Evolutionary conservation across 2,329 filamentous ascomycete species (phyloP).

Genomic region (Aotearoamyces nothofagi): DNA sequence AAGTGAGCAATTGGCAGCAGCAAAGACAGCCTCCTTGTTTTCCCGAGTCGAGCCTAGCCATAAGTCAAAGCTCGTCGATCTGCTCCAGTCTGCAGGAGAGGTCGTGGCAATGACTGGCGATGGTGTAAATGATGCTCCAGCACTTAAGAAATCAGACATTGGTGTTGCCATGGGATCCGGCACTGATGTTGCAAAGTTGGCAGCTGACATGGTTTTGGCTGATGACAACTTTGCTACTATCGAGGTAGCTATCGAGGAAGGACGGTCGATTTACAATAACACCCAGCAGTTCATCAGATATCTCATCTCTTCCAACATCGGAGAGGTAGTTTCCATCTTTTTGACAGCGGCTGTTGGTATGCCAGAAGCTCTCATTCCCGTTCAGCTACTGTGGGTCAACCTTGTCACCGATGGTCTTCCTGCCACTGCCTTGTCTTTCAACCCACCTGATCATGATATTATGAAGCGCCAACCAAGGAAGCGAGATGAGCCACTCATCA

Average conservation of each 20-base stretch:
- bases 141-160: slow-evolving; percentile 96
- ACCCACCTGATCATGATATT: slow-evolving; percentile 94
- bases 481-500: slow-evolving; percentile 82
- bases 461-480: slow-evolving; percentile 88
- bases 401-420: slow-evolving; percentile 94
- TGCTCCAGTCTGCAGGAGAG: slow-evolving; percentile 82
- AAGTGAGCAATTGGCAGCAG: slow-evolving; percentile 67
- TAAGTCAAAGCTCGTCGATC: slow-evolving; percentile 95
- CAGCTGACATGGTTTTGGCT: slow-evolving; percentile 94
- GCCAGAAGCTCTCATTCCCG: slow-evolving; percentile 92
- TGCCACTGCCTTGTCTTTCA: slow-evolving; percentile 92
- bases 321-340: slow-evolving; percentile 98
- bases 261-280: slow-evolving; percentile 98
- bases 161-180: slow-evolving; percentile 98
- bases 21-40: slow-evolving; percentile 77
- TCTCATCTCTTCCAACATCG: slow-evolving; percentile 97
- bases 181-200: slow-evolving; percentile 91
- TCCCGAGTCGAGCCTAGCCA: slow-evolving; percentile 90
- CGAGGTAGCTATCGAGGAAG: slow-evolving; percentile 88
- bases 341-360: slow-evolving; percentile 90
- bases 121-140: slow-evolving; percentile 94
- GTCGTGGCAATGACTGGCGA: slow-evolving; percentile 99
- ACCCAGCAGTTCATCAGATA: slow-evolving; percentile 99
- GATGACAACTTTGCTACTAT: slow-evolving; percentile 99
- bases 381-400: slow-evolving; percentile 98